A percentile compares a stretch with the other conserved stretches of the same genome.
Evolutionary conservation across 2,329 filamentous ascomycete genomes (phyloP).

Genomic region (Epichloe sibirici): DNA sequence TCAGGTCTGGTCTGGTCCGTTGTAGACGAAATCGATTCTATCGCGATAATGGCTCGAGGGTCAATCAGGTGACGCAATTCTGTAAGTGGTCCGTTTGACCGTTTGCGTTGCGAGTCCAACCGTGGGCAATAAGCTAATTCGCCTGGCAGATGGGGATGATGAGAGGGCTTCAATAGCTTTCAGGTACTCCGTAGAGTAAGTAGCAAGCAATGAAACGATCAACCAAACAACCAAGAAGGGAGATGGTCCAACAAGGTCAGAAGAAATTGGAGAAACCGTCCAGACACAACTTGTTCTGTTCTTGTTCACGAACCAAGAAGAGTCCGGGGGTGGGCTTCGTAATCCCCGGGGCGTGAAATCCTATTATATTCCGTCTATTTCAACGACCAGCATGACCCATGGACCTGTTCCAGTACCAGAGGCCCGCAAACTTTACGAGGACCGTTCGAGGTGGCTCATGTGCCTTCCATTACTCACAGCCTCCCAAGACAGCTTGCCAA

Average conservation of each 20-base stretch:
- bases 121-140: neutral
- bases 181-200: neutral
- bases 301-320: neutral
- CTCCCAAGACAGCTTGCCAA: neutral
- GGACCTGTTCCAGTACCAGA: neutral
- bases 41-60: neutral
- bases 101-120: neutral
- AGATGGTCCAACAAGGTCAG: neutral
- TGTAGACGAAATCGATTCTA: neutral
- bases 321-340: conserved; percentile 8
- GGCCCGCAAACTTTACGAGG: conserved; percentile 2
- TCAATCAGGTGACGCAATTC: neutral
- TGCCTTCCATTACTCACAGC: neutral
- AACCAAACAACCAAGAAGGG: neutral
- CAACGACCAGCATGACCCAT: neutral
- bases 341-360: conserved; percentile 3
- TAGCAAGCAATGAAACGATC: no score
- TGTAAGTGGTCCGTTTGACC: neutral
- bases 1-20: no score
- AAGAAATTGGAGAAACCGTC: neutral
- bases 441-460: conserved; percentile 1
- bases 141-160: neutral
- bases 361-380: conserved; percentile 5
- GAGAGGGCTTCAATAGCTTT: neutral
- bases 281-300: neutral